Percentiles rank a stretch among this genome's conserved stretches.
phyloP scores from a whole-genome alignment of 257 asterid species.

The Nicotiana sylvestris region DNA sequence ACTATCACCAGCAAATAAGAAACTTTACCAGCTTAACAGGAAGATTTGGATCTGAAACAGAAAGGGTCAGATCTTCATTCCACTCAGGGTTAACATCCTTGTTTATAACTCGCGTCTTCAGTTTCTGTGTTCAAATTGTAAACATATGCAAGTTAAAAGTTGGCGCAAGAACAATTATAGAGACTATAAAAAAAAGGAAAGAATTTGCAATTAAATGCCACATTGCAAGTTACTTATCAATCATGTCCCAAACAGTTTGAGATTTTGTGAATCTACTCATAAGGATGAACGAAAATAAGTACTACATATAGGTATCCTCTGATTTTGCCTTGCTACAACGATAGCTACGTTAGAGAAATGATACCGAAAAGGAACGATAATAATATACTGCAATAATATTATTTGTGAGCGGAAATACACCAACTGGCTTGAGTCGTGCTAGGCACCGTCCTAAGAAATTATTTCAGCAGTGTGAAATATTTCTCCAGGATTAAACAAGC shows the following conservation, averaged over 20 bases:
- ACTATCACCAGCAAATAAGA: background rate
- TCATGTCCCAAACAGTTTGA: background rate
- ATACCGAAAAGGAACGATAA: too few relatives aligned
- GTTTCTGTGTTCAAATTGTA: slow-evolving; percentile 5
- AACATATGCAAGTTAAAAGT: background rate
- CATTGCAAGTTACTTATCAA: background rate
- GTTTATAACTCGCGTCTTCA: slow-evolving; percentile 21
- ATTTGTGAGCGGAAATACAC: too few relatives aligned
- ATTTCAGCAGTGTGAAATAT: too few relatives aligned
- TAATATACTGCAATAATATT: too few relatives aligned
- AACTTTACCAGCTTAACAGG: slow-evolving; percentile 24
- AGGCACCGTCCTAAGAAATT: too few relatives aligned
- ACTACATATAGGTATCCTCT: background rate
- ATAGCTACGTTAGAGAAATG: background rate
- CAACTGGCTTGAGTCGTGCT: too few relatives aligned
- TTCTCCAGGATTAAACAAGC: too few relatives aligned
- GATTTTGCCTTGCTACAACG: background rate
- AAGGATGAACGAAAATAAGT: background rate
- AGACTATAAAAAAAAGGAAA: background rate
- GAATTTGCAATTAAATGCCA: background rate
- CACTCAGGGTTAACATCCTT: slow-evolving; percentile 26
- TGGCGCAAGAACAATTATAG: background rate
- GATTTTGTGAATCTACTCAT: background rate
- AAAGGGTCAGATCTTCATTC: slow-evolving; percentile 26
- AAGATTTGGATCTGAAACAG: slow-evolving; percentile 17